Percentiles rank a stretch among this genome's conserved stretches.
These are phyloP conservation scores for Sideroxylon spinosum DNA, from an alignment of 179 eudicot genomes.

Conservation along the genomic window DNA sequence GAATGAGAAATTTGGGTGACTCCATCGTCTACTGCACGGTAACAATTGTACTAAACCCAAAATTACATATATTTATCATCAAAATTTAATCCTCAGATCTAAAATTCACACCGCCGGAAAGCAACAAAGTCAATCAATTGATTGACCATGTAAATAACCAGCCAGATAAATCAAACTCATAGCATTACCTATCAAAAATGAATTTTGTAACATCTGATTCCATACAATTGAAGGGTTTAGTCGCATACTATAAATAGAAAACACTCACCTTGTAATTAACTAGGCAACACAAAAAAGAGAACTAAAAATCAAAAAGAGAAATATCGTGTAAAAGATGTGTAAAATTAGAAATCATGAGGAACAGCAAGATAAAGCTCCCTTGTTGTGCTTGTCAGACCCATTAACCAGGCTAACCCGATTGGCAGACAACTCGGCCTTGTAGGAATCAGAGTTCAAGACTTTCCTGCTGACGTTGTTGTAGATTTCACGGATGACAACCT, in stretches of 20 bases:
- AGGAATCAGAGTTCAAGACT: constrained; percentile 58
- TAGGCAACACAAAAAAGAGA: background rate
- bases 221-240: too few species aligned
- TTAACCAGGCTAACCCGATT: constrained; percentile 55
- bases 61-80: background rate
- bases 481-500: constrained; percentile 57
- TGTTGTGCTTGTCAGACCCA: constrained; percentile 37
- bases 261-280: background rate
- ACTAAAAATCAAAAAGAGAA: background rate
- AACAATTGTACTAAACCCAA: too few species aligned
- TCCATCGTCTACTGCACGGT: too few species aligned
- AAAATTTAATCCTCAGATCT: background rate
- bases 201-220: too few species aligned
- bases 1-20: too few species aligned
- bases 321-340: background rate
- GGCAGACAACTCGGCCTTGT: constrained; percentile 63
- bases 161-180: too few species aligned
- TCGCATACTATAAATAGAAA: too few species aligned
- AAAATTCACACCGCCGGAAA: background rate
- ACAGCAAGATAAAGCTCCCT: constrained; percentile 42
- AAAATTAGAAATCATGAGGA: constrained; percentile 33
- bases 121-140: background rate
- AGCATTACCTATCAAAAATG: too few species aligned
- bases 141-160: background rate
- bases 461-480: constrained; percentile 59